Percentiles rank a stretch among this genome's conserved stretches.
Evolutionary conservation across 1,139 yeast genomes (phyloP).

Genomic region (Kodamaea arcana): DNA sequence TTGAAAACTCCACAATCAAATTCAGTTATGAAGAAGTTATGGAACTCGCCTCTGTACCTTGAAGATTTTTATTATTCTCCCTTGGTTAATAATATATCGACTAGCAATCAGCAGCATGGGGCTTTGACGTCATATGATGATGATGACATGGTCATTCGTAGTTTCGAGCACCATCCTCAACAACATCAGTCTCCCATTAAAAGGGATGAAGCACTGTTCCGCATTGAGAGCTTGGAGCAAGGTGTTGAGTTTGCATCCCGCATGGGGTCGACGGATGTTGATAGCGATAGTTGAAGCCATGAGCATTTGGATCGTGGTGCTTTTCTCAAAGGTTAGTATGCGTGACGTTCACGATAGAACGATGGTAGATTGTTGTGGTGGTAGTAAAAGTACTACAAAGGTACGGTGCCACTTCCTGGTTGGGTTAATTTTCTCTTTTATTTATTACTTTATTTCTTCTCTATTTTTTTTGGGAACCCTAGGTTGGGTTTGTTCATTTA

Average conservation of each 20-base stretch:
- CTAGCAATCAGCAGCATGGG: conserved; percentile 8
- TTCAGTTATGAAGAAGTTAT: conserved; percentile 45
- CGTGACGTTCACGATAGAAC: no score
- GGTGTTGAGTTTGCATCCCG: conserved; percentile 1
- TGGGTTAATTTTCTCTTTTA: background rate
- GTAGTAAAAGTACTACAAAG: no score
- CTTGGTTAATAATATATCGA: conserved; percentile 20
- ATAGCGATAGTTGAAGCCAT: no score
- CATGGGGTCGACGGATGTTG: conserved; percentile 6
- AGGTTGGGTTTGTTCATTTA: conserved; percentile 1
- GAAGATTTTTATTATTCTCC: conserved; percentile 69
- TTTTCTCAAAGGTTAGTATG: no score
- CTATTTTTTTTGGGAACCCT: conserved; percentile 1
- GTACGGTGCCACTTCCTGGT: conserved; percentile 1
- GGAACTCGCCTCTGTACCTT: conserved; percentile 64
- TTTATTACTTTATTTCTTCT: background rate
- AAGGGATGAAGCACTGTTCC: conserved; percentile 1
- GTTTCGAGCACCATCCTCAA: conserved; percentile 32
- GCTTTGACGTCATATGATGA: conserved; percentile 44
- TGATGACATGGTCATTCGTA: conserved; percentile 52
- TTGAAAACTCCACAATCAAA: conserved; percentile 41
- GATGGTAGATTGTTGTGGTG: no score
- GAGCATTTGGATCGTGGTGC: no score
- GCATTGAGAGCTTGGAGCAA: background rate
- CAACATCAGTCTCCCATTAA: conserved; percentile 14